Evolutionary conservation across 2,329 filamentous ascomycete species (phyloP).

Genomic region (Aspergillus neotritici): DNA sequence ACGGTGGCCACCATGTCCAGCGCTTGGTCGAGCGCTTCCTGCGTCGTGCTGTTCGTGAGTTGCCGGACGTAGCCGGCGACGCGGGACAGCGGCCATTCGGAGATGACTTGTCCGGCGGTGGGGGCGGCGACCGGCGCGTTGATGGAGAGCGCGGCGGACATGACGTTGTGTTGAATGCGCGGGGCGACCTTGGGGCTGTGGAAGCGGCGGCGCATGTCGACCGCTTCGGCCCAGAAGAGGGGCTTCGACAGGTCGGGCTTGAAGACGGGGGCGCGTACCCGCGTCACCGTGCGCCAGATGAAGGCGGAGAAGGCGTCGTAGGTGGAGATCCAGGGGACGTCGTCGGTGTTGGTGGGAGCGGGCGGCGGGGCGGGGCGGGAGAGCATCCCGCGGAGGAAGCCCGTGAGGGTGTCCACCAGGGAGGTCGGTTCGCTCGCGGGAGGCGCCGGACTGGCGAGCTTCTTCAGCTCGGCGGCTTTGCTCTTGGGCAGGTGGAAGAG

Average conservation of each 20-base stretch:
- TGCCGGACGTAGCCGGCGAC: slow-evolving; percentile 36
- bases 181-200: slow-evolving; percentile 26
- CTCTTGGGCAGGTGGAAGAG: slow-evolving; percentile 44
- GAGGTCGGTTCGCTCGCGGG: too few relatives aligned
- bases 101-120: slow-evolving; percentile 32
- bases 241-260: slow-evolving; percentile 23
- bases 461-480: slow-evolving; percentile 40
- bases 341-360: not conserved
- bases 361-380: not conserved
- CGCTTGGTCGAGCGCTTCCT: slow-evolving; percentile 25
- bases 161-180: slow-evolving; percentile 35
- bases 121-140: slow-evolving; percentile 22
- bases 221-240: slow-evolving; percentile 33
- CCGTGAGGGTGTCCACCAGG: too few relatives aligned
- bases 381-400: too few relatives aligned
- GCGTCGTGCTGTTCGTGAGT: slow-evolving; percentile 32
- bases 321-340: slow-evolving; percentile 35
- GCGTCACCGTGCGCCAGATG: slow-evolving; percentile 38
- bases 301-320: slow-evolving; percentile 44
- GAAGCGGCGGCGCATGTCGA: slow-evolving; percentile 39
- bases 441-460: slow-evolving; percentile 24
- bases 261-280: slow-evolving; percentile 32
- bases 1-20: slow-evolving; percentile 31
- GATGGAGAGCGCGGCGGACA: slow-evolving; percentile 24
- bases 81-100: slow-evolving; percentile 30